A percentile compares a stretch with the other conserved stretches of the same genome.
These are phyloP conservation scores for Fusarium sp. DNA, from an alignment of 2,329 filamentous ascomycete species.

Conservation along the genomic window DNA sequence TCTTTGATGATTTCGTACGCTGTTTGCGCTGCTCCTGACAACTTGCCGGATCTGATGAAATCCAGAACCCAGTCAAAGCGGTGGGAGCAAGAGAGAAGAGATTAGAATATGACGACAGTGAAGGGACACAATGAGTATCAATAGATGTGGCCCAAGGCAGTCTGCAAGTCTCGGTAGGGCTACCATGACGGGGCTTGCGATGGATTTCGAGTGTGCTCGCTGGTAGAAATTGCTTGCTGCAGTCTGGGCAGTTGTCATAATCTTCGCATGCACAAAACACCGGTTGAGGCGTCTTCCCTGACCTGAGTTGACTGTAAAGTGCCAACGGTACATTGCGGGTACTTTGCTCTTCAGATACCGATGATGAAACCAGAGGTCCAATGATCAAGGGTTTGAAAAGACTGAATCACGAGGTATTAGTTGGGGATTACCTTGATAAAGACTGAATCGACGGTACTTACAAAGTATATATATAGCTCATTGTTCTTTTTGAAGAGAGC, in stretches of 20 bases:
- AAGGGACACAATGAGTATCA: neutral
- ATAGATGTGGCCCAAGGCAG: neutral
- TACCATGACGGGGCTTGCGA: neutral
- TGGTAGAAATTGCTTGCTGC: neutral
- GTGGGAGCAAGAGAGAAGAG: neutral
- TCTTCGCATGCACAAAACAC: too few species aligned
- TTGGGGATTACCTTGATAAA: neutral
- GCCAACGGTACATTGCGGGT: neutral
- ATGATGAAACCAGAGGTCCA: neutral
- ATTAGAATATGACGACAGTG: neutral
- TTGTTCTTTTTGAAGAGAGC: neutral
- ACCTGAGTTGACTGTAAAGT: neutral
- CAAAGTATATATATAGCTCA: neutral
- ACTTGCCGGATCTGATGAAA: neutral
- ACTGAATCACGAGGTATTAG: neutral
- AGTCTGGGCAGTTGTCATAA: neutral
- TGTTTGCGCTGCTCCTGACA: neutral
- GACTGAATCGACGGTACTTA: neutral
- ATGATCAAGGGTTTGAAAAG: neutral
- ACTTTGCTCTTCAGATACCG: neutral
- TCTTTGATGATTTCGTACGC: neutral
- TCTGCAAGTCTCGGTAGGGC: neutral
- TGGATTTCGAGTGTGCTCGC: neutral
- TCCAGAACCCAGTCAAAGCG: neutral
- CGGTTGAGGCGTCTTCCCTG: too few species aligned